A percentile compares a stretch with the other conserved stretches of the same genome.
Conservation (phyloP, 768 basidiomycete species). For the Amylocystis lapponica region DNA sequence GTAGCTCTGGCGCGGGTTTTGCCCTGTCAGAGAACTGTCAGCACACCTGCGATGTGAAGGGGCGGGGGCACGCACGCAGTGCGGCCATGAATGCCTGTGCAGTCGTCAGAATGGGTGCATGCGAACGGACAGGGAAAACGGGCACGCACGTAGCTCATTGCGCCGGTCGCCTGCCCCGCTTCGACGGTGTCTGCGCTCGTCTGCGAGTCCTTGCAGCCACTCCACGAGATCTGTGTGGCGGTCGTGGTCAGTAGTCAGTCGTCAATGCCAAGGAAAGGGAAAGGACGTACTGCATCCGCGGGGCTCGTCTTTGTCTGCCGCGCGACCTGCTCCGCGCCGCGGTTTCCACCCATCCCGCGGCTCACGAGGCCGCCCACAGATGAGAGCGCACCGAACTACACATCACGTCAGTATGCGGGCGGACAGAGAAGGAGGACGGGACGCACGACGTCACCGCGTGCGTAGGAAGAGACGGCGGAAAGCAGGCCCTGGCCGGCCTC, state of each 20-base stretch:
- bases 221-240: slow-evolving; percentile 64
- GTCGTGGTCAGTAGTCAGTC: background rate
- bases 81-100: slow-evolving; percentile 54
- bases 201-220: slow-evolving; percentile 80
- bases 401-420: background rate
- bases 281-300: slow-evolving; percentile 78
- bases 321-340: slow-evolving; percentile 57
- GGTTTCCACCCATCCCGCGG: slow-evolving; percentile 57
- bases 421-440: background rate
- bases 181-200: slow-evolving; percentile 79
- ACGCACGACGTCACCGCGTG: slow-evolving; percentile 62
- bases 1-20: slow-evolving; percentile 57
- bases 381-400: slow-evolving; percentile 55
- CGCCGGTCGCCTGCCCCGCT: slow-evolving; percentile 67
- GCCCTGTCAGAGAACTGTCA: slow-evolving; percentile 23
- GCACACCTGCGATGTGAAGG: background rate
- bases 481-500: slow-evolving; percentile 86
- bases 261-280: background rate
- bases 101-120: background rate
- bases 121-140: background rate
- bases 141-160: slow-evolving; percentile 69
- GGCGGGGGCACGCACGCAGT: slow-evolving; percentile 37
- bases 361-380: slow-evolving; percentile 73
- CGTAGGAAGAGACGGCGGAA: slow-evolving; percentile 71
- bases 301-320: slow-evolving; percentile 59